These are phyloP conservation scores for Cladosporium sphaerospermum DNA, from an alignment of 2,329 filamentous ascomycete species.

Conservation along the genomic window DNA sequence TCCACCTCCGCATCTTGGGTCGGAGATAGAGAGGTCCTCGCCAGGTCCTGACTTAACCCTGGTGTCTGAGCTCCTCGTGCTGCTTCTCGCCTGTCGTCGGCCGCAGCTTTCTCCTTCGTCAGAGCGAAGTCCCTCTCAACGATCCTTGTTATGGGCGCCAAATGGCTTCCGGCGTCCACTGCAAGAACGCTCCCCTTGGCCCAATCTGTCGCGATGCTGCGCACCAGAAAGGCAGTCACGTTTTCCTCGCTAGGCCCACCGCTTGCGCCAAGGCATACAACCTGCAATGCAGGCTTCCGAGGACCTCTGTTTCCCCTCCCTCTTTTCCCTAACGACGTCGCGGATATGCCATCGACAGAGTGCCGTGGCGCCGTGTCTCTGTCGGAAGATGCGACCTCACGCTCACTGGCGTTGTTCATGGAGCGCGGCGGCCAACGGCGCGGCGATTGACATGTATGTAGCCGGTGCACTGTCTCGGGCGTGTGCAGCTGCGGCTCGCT, in stretches of 20 bases:
- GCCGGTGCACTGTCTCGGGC: conserved; percentile 6
- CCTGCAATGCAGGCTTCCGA: conserved; percentile 35
- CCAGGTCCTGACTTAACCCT: conserved; percentile 7
- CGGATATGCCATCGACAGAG: neutral
- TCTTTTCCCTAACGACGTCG: neutral
- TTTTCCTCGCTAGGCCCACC: conserved; percentile 88
- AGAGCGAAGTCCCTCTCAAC: conserved; percentile 54
- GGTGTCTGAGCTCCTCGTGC: conserved; percentile 8
- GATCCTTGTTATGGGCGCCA: conserved; percentile 76
- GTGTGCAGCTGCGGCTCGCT: neutral
- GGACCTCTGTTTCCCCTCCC: conserved; percentile 12
- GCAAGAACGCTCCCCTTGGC: conserved; percentile 74
- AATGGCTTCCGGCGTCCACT: conserved; percentile 88
- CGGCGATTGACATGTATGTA: conserved; percentile 11
- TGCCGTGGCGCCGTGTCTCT: neutral
- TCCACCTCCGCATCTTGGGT: neutral
- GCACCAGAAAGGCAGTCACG: conserved; percentile 81
- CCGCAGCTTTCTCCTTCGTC: conserved; percentile 23
- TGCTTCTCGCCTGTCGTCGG: conserved; percentile 5
- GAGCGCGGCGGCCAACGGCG: conserved; percentile 7
- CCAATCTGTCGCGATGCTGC: conserved; percentile 75
- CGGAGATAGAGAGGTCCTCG: conserved; percentile 10
- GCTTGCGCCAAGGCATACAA: conserved; percentile 61
- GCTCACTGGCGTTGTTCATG: conserved; percentile 10
- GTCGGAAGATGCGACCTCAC: conserved; percentile 1